These are phyloP conservation scores for Euphrasia confusa DNA, from an alignment of 257 asterid genomes.

Conservation along the genomic window DNA sequence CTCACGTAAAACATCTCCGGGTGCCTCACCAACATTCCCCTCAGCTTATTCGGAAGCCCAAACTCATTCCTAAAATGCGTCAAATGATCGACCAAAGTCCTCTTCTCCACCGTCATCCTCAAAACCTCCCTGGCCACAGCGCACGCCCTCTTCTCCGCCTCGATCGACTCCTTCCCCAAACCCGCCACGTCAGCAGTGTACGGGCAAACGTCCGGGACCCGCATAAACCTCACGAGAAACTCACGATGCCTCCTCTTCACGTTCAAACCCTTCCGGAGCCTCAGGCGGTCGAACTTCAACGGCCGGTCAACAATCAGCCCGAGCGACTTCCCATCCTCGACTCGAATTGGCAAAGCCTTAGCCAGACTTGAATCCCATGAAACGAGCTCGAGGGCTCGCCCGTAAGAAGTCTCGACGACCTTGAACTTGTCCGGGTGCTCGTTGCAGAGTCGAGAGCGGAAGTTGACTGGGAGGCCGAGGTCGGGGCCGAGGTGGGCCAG, in stretches of 20 bases:
- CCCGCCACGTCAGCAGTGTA: slow-evolving; percentile 47
- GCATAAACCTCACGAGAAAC: slow-evolving; percentile 57
- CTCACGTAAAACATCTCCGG: slow-evolving; percentile 94
- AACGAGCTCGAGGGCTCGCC: slow-evolving; percentile 87
- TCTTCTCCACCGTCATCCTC: slow-evolving; percentile 79
- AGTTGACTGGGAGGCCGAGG: slow-evolving; percentile 75
- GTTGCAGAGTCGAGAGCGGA: slow-evolving; percentile 72
- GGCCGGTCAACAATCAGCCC: slow-evolving; percentile 88
- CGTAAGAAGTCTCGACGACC: slow-evolving; percentile 78
- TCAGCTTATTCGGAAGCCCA: slow-evolving; percentile 72
- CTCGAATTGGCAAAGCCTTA: slow-evolving; percentile 36
- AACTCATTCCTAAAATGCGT: slow-evolving; percentile 92
- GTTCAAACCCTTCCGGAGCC: slow-evolving; percentile 72
- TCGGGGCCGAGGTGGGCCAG: slow-evolving; percentile 82
- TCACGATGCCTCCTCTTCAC: slow-evolving; percentile 70
- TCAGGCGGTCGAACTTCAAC: slow-evolving; percentile 67
- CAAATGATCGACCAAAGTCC: slow-evolving; percentile 92
- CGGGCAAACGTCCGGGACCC: slow-evolving; percentile 66
- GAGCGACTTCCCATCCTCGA: slow-evolving; percentile 31
- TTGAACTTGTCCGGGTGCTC: slow-evolving; percentile 77
- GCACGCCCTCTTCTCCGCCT: slow-evolving; percentile 91
- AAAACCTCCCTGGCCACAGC: slow-evolving; percentile 80
- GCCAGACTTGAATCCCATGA: slow-evolving; percentile 62
- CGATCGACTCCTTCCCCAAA: slow-evolving; percentile 52
- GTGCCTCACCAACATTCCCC: slow-evolving; percentile 92